Base-by-base conservation (phyloP, 306 rosid genomes). In the Fragaria ananassa region DNA sequence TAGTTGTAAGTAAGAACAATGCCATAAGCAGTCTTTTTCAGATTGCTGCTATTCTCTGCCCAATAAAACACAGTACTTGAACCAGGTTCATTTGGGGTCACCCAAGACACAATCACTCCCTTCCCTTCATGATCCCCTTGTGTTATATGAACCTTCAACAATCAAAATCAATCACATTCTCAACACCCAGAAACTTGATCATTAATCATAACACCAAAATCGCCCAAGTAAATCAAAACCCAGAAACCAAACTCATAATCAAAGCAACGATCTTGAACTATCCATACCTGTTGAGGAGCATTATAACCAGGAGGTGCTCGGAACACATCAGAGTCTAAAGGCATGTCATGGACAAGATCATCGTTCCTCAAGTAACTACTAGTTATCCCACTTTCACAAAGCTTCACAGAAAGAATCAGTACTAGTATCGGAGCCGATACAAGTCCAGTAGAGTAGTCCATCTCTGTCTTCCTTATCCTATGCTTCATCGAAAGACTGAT, bases 31-130 rank as follows among this genome's bases (percentile, higher is more conserved):
- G 34, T 19, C 8, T 78, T 83, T 76, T 82, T 78, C 7, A 66
- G 14, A 6, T 69, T 19, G 76, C 81, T n/a, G 67, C 80, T 74
- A 34, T 86, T 86, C 23, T 90, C 89, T 37, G 86, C 75, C 98
- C 98, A 95, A 37, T 89, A 92, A 79, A 68, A 68, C 60, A 90
- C 96, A 10, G 18, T 10, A 17, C 72, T 87, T 1, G 88, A 88
- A 56, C 97, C 97, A 3, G 93, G 93, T 84, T 89, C 91, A 29
- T 81, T 84, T 60, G 76, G 85, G 0, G 97, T 90, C 42, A 89
- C 88, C 97, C 97, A 95, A 57, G 97, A 90, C 56, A 95, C 91
- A 6, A 95, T 90, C 79, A 95, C 86, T 29, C 92, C 86, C 74
- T 69, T 88, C 23, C 98, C 98, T 66, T 54, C 89, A 74, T 34